Base-by-base conservation (phyloP, 192 early-diverging fungal species). In the Chytriomyces sp. region DNA sequence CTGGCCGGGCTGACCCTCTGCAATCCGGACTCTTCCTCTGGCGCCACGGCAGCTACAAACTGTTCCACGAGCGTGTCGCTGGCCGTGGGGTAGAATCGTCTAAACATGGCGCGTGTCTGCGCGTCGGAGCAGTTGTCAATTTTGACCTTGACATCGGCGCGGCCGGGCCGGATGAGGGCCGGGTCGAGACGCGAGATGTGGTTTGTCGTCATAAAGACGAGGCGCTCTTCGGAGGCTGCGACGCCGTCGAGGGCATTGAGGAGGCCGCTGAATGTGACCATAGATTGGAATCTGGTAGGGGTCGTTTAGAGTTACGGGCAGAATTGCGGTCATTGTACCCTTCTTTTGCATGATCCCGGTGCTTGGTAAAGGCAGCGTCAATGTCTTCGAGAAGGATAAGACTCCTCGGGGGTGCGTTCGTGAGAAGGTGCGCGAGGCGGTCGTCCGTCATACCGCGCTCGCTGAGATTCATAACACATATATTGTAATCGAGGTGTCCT, bases 121-220 rank as follows among this genome's bases (percentile, higher is more conserved):
- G 60, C 53, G 49, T 77, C 71, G 4, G 82, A 88, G 1, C 82
- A 86, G 58, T 89, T 83, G 59, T 82, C 90, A 61, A 93, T 82
- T 5, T 76, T 71, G 3, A 84, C 78, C 52, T 83, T 58, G 0
- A 89, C 64, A 67, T 93, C 91, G 17, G 91, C 88, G 30, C 91
- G 83, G 1, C 91, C 91, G 33, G 91, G 89, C 49, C 89, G 82
- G 63, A 89, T 91, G 56, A 92, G 75, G 28, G 91, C 78, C 8
- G 87, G 82, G 77, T 93, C 91, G n/a, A 93, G 79, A 8, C 85
- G 82, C 19, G 84, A 84, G 19, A 89, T 37, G 63, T 93, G 91
- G 53, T 92, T 91, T 25, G 90, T 92, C 5, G 91, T 93, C 91
- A 93, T 91, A 75, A 90, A 91, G 14, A 93, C 81, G 60, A 93